A percentile compares a stretch with the other conserved stretches of the same genome.
These are phyloP conservation scores for Coemansia sp. DNA, from an alignment of 192 early-diverging fungal genomes.

Conservation along the genomic window DNA sequence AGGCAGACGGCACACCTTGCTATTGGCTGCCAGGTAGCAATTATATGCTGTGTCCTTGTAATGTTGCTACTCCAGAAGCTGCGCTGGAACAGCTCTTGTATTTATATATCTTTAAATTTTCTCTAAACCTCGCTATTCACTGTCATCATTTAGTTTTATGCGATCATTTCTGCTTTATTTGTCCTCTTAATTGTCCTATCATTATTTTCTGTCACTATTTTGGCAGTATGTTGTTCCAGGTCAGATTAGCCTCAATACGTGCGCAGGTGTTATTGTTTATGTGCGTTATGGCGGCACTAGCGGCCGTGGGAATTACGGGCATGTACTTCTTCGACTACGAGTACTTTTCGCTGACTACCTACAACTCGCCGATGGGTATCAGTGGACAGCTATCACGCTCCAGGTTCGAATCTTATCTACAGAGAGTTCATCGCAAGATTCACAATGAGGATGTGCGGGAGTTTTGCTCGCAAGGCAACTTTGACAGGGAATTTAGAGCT, in stretches of 20 bases:
- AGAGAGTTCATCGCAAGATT: constrained; percentile 14
- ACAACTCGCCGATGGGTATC: constrained; percentile 5
- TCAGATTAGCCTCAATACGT: background rate
- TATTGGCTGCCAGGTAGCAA: too few relatives aligned
- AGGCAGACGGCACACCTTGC: too few relatives aligned
- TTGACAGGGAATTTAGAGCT: constrained; percentile 18
- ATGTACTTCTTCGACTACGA: background rate
- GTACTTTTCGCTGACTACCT: background rate
- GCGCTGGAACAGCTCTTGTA: too few relatives aligned
- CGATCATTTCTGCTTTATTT: background rate
- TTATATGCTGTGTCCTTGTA: too few relatives aligned
- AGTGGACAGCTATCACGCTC: too few relatives aligned
- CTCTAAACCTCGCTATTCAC: background rate
- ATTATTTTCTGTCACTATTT: background rate
- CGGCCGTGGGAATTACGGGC: background rate
- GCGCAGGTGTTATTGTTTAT: background rate
- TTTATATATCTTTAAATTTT: too few relatives aligned
- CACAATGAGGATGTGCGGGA: constrained; percentile 29
- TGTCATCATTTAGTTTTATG: too few relatives aligned
- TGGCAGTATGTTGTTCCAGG: background rate
- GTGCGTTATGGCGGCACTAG: background rate
- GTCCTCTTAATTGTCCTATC: background rate
- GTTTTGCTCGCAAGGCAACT: constrained; percentile 25
- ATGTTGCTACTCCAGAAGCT: too few relatives aligned
- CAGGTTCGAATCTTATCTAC: constrained; percentile 29